Conservation (phyloP, 441 rosid species). For the Mallotus japonicus region DNA sequence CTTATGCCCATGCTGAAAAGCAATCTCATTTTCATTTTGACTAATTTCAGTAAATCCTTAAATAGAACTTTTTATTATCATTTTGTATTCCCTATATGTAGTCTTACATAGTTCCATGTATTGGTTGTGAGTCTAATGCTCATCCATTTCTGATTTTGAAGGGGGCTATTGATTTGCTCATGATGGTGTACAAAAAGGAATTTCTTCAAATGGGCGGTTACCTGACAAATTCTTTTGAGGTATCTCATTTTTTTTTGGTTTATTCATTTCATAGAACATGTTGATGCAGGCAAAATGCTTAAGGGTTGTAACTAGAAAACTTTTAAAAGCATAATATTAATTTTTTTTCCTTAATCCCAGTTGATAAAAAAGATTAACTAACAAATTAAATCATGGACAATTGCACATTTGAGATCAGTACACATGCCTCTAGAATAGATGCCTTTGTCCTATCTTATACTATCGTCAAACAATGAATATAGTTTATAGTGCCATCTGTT, state of each 20-base stretch:
- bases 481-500: background rate
- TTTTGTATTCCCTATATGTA: background rate
- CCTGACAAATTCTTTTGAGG: slow-evolving; percentile 26
- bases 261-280: background rate
- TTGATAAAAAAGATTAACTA: too few relatives aligned
- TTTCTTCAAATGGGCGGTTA: slow-evolving; percentile 31
- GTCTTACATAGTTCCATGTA: background rate
- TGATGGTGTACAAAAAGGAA: slow-evolving; percentile 30
- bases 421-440: background rate
- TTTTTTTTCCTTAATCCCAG: too few relatives aligned
- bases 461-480: background rate
- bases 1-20: background rate
- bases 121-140: background rate
- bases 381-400: background rate
- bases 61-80: background rate
- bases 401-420: background rate
- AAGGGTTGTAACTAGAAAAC: too few relatives aligned
- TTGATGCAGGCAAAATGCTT: background rate
- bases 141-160: background rate
- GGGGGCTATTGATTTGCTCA: slow-evolving; percentile 32
- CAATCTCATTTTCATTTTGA: background rate
- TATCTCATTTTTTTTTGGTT: background rate
- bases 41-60: background rate
- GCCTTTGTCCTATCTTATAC: background rate
- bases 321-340: too few relatives aligned